A percentile compares a stretch with the other conserved stretches of the same genome.
phyloP scores from a whole-genome alignment of 768 basidiomycete species.

The Leccinum olivaceopallidum region DNA sequence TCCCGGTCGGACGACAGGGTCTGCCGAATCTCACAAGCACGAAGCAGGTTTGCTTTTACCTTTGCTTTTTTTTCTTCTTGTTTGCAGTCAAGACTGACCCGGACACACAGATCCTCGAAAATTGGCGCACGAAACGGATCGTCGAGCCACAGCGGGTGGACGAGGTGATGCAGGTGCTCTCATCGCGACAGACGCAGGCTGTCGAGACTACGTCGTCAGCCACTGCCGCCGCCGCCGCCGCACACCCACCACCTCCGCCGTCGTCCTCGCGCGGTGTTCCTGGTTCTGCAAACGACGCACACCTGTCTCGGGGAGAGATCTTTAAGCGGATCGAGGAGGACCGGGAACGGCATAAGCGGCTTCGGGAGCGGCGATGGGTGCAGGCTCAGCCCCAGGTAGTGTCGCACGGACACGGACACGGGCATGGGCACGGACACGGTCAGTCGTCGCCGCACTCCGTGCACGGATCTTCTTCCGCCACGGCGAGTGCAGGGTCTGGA shows the following conservation, averaged over 20 bases:
- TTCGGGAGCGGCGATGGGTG: conserved; percentile 92
- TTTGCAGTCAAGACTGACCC: not conserved
- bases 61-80: not conserved
- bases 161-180: conserved; percentile 49
- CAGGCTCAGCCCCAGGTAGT: conserved; percentile 61
- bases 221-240: too few species aligned
- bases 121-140: conserved; percentile 84
- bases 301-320: conserved; percentile 36
- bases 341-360: conserved; percentile 87
- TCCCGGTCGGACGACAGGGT: conserved; percentile 83
- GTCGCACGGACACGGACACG: not conserved
- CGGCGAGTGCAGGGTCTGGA: conserved; percentile 4
- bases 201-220: not conserved
- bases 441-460: not conserved
- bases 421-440: conserved; percentile 19
- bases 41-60: conserved; percentile 71
- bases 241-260: not conserved
- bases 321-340: conserved; percentile 73
- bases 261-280: conserved; percentile 6
- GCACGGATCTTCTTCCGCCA: not conserved
- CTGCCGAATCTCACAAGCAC: conserved; percentile 86
- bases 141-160: conserved; percentile 80
- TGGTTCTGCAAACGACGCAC: conserved; percentile 8
- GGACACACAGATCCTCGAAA: conserved; percentile 67
- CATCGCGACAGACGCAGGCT: not conserved